A percentile compares a stretch with the other conserved stretches of the same genome.
phyloP scores from a whole-genome alignment of 2,329 filamentous ascomycete species.

The Diaporthe humulicola region DNA sequence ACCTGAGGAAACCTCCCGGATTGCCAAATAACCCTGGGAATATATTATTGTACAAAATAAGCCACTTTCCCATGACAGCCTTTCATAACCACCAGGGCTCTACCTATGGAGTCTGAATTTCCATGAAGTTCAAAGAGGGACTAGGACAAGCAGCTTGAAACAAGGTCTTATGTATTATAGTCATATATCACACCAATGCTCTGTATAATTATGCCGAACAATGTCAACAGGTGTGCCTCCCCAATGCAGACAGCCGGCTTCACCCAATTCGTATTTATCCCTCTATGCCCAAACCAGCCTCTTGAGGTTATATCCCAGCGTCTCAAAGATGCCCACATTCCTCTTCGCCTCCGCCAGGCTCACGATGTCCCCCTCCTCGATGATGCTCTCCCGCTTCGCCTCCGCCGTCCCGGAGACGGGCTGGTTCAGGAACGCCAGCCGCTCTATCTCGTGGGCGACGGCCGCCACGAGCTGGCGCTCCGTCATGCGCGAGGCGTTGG shows the following conservation, averaged over 20 bases:
- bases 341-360: slow-evolving; percentile 86
- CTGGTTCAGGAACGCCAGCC: slow-evolving; percentile 68
- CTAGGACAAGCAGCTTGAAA: too few relatives aligned
- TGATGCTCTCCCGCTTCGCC: slow-evolving; percentile 58
- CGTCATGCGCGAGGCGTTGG: slow-evolving; percentile 56
- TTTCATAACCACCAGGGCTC: too few relatives aligned
- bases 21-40: too few relatives aligned
- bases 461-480: slow-evolving; percentile 70
- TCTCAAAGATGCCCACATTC: slow-evolving; percentile 88
- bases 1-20: too few relatives aligned
- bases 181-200: background rate
- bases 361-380: slow-evolving; percentile 80
- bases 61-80: too few relatives aligned
- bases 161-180: background rate
- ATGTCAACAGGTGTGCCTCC: too few relatives aligned
- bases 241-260: background rate
- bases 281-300: slow-evolving; percentile 85
- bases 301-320: slow-evolving; percentile 90
- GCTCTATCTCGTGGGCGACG: slow-evolving; percentile 83
- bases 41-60: too few relatives aligned
- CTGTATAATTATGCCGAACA: background rate
- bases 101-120: too few relatives aligned
- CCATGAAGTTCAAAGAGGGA: too few relatives aligned
- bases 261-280: background rate
- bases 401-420: slow-evolving; percentile 55